Conservation (phyloP, 306 rosid genomes). For the Sesbania bispinosa region DNA sequence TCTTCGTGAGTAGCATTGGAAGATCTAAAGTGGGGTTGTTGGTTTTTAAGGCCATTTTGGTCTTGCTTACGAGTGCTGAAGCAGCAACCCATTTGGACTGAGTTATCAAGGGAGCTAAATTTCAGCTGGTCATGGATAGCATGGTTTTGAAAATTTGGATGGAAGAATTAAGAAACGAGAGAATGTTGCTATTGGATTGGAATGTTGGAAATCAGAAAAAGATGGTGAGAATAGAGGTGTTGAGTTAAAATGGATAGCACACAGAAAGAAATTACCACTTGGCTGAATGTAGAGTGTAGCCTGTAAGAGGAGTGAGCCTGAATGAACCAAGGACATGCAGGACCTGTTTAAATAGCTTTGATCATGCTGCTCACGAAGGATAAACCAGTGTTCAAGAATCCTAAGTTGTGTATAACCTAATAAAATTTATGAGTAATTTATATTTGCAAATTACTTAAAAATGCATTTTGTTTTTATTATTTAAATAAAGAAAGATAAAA, state of each 20-base stretch:
- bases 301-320: background rate
- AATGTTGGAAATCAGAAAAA: background rate
- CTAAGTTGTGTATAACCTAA: background rate
- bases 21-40: slow-evolving; percentile 2
- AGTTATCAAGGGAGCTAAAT: too few relatives aligned
- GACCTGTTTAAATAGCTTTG: slow-evolving; percentile 20
- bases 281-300: too few relatives aligned
- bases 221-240: too few relatives aligned
- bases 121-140: too few relatives aligned
- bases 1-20: slow-evolving; percentile 21
- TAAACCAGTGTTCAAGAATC: background rate
- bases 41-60: slow-evolving; percentile 23
- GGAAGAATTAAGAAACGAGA: slow-evolving; percentile 9
- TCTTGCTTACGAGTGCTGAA: slow-evolving; percentile 34
- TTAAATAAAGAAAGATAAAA: too few relatives aligned
- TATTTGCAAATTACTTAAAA: background rate
- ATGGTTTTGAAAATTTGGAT: slow-evolving; percentile 16
- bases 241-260: too few relatives aligned
- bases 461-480: too few relatives aligned
- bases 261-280: background rate
- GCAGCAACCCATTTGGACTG: slow-evolving; percentile 86
- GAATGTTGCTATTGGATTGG: too few relatives aligned
- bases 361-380: background rate
- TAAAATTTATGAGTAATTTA: too few relatives aligned
- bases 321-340: slow-evolving; percentile 14